phyloP scores from a whole-genome alignment of 2,329 filamentous ascomycete species.

The Rutstroemia sp. region DNA sequence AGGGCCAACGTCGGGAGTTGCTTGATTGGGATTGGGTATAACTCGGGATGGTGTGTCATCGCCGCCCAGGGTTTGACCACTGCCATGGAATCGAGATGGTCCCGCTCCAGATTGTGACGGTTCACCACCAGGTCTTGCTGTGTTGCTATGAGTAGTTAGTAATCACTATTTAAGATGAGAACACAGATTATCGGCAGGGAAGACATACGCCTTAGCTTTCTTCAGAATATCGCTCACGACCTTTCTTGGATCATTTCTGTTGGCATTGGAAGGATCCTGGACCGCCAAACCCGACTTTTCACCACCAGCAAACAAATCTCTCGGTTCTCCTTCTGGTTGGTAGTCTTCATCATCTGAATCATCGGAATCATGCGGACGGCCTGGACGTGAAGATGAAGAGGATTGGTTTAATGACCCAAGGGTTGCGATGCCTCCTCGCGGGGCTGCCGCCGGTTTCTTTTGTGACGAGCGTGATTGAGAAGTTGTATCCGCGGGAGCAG shows the following conservation, averaged over 20 bases:
- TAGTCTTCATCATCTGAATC: slow-evolving; percentile 52
- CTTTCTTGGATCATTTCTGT: slow-evolving; percentile 41
- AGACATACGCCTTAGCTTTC: slow-evolving; percentile 51
- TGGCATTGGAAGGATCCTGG: slow-evolving; percentile 44
- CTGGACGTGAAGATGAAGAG: slow-evolving; percentile 17
- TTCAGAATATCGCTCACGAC: slow-evolving; percentile 57
- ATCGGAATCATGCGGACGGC: slow-evolving; percentile 42
- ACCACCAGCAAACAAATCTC: slow-evolving; percentile 74
- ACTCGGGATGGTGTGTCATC: slow-evolving; percentile 64
- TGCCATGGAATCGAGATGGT: slow-evolving; percentile 55
- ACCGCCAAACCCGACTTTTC: slow-evolving; percentile 73
- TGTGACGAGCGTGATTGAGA: not conserved
- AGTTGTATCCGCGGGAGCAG: slow-evolving; percentile 37
- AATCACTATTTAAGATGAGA: not conserved
- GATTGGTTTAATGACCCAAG: slow-evolving; percentile 38
- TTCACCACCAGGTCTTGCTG: slow-evolving; percentile 47
- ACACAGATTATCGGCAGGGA: not conserved
- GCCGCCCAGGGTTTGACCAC: slow-evolving; percentile 70
- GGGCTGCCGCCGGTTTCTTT: slow-evolving; percentile 8
- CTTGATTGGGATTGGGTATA: slow-evolving; percentile 53
- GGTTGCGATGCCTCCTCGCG: slow-evolving; percentile 47
- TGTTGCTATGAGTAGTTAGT: slow-evolving; percentile 42
- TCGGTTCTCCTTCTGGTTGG: slow-evolving; percentile 47
- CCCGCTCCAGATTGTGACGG: slow-evolving; percentile 42
- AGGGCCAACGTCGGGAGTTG: slow-evolving; percentile 23